Conservation (phyloP, 306 rosid genomes). For the Sechiopsis laciniata region DNA sequence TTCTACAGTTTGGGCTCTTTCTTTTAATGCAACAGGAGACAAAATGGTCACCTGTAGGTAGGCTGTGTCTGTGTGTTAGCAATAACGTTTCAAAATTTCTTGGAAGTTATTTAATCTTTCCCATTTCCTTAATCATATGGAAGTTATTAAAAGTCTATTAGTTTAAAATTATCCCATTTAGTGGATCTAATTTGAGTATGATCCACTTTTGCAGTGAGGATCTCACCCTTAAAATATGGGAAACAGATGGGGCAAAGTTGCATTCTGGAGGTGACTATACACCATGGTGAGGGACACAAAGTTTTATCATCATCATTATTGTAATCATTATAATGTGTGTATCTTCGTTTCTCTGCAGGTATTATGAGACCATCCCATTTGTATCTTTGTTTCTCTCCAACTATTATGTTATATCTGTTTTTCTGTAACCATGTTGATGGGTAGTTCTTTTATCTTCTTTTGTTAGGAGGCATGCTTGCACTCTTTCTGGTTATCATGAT, state of each 20-base stretch:
- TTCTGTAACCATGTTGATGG: conserved; percentile 12
- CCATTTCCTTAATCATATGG: not conserved
- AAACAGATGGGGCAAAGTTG: conserved; percentile 42
- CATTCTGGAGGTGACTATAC: conserved; percentile 55
- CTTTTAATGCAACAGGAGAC: conserved; percentile 71
- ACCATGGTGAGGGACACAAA: conserved; percentile 58
- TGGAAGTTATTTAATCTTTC: conserved; percentile 18
- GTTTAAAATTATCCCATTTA: not conserved
- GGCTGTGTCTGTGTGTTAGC: conserved; percentile 8
- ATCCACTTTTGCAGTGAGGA: conserved; percentile 62
- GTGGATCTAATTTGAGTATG: conserved; percentile 11
- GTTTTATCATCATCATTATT: not conserved
- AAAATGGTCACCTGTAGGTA: conserved; percentile 92
- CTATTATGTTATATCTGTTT: not conserved
- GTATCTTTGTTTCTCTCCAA: not conserved
- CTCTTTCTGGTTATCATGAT: conserved; percentile 87
- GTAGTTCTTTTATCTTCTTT: conserved; percentile 29
- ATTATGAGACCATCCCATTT: not conserved
- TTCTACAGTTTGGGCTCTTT: conserved; percentile 88
- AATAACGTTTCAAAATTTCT: not conserved
- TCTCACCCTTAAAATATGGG: conserved; percentile 87
- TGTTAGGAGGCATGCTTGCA: conserved; percentile 82
- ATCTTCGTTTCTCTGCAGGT: too few relatives aligned
- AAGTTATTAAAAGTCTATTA: not conserved
- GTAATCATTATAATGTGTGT: not conserved